Evolutionary conservation across 108 stramenopile species (phyloP), one percentile per base, ranked within the genome.

Genomic region (Pseudonitzschia multistriata): DNA sequence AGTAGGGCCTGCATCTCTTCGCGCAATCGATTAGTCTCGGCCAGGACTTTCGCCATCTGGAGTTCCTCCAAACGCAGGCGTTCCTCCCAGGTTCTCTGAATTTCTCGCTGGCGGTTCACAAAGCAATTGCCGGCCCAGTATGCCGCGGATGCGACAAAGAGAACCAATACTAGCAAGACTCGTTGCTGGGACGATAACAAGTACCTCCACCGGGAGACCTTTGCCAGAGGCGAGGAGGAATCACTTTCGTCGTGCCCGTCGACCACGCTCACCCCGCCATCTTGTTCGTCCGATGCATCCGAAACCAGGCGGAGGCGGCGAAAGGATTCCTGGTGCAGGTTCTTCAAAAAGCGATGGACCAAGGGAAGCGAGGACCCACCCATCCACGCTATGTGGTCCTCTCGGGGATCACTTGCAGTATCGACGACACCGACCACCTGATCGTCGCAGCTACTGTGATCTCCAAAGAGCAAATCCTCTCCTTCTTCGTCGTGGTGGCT

Each of bases 331-430:
- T 21, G 62, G 6, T 63, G 40, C 0, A 63, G 36, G 39, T 63
- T 42, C 36, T 40, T 63, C 13, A 63, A 39, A 11, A 42, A 42
- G 15, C 36, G 36, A 22, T 63, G 62, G n/a, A 42, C 37, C n/a
- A 39, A n/a, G 17, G 39, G 62, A 6, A 11, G 62, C 7, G 37
- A 39, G 37, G 34, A n/a, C 19, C 31, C 59, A 3, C 0, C 29
- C 24, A 13, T 47, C 25, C 52, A 22, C 25, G 19, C 29, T 11
- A 1, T 36, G 8, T 0, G 13, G 19, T 10, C 59, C 22, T 27
- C 25, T 8, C 15, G 15, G 25, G 24, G 21, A 29, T 31, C 59
- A 55, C 25, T 27, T 22, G 13, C 55, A 56, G 13, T 27, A 3
- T 3, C 55, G 1, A 22, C n/a, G 25, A 22, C 21, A 22, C 55